Evolutionary conservation across 805 yeast genomes (phyloP), one percentile per base, ranked within the genome.

Genomic region (Deakozyma indianensis): DNA sequence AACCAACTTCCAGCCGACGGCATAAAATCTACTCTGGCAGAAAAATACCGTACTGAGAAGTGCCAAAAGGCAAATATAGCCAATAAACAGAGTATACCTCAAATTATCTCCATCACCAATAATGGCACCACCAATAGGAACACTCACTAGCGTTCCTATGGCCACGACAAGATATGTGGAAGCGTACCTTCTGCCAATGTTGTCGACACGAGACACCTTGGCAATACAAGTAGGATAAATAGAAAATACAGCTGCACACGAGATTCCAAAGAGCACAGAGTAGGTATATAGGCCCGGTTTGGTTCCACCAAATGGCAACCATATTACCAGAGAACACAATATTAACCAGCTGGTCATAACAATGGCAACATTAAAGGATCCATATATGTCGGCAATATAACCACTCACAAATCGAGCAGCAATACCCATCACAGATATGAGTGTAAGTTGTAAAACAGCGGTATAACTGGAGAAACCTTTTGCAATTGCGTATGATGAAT

Each of bases 141-240:
- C 64, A 22, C 70, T 64, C n/a, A 71, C 66, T 24, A 76, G 60
- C 25, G 68, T 64, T n/a, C 71, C 64, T 46, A 77, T 62, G 1
- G 84, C 72, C 11, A 75, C 77, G 53, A 77, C 59, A 41, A 77
- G 69, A 57, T 77, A 80, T 52, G 76, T 70, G 0, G 79, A 69
- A 1, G 79, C 71, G 55, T 73, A 75, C 18, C 77, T 65, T 51
- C 70, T 69, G 7, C 80, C 80, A 55, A 74, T 75, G 50, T 68
- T 71, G 41, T 70, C 70, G 1, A 73, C 69, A 44, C 71, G 69
- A 16, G 80, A 74, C 25, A 78, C 74, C 44, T 73, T 77, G 0
- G 78, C 80, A 35, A 74, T 64, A 52, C 81, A 73, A 2, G 74
- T 77, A 1, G 83, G 82, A 15, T 77, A 70, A 41, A 77, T 54